These are phyloP conservation scores for Starmerella powellii DNA, from an alignment of 805 yeast species.

Conservation along the genomic window DNA sequence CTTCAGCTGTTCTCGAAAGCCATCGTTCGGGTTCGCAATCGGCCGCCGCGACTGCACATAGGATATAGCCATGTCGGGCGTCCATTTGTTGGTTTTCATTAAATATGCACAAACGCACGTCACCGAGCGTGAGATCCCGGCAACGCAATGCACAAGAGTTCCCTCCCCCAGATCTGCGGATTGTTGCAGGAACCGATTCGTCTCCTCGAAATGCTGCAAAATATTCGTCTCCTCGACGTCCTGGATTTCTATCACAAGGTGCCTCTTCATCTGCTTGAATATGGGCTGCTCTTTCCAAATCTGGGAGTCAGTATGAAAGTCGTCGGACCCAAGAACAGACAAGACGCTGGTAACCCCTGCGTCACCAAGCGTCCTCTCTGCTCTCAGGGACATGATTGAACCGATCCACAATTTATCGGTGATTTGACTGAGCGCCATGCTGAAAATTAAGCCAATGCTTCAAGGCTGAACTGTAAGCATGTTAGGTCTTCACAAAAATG, in stretches of 20 bases:
- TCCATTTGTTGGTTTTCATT: slow-evolving; percentile 57
- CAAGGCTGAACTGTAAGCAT: no score
- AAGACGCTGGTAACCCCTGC: slow-evolving; percentile 59
- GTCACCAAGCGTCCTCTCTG: slow-evolving; percentile 39
- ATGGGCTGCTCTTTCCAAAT: slow-evolving; percentile 12
- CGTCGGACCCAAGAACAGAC: slow-evolving; percentile 41
- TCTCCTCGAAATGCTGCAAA: slow-evolving; percentile 45
- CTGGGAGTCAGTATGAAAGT: slow-evolving; percentile 7
- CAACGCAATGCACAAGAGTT: slow-evolving; percentile 46
- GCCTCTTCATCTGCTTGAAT: slow-evolving; percentile 8
- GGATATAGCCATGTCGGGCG: slow-evolving; percentile 50
- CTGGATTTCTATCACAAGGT: slow-evolving; percentile 41
- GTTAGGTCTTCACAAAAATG: no score
- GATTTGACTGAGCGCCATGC: slow-evolving; percentile 42
- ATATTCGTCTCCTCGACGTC: slow-evolving; percentile 63
- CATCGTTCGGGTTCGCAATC: slow-evolving; percentile 56
- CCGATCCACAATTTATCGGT: slow-evolving; percentile 73
- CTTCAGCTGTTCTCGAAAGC: slow-evolving; percentile 60
- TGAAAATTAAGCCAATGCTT: no score
- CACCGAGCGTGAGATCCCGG: slow-evolving; percentile 85
- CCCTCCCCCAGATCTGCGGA: slow-evolving; percentile 32
- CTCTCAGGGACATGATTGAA: slow-evolving; percentile 51
- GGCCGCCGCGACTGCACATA: slow-evolving; percentile 59
- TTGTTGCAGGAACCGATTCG: slow-evolving; percentile 53
- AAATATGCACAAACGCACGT: slow-evolving; percentile 78